These are phyloP conservation scores for Leishmania gerbilli DNA, from an alignment of 208 protist species.

Conservation along the genomic window DNA sequence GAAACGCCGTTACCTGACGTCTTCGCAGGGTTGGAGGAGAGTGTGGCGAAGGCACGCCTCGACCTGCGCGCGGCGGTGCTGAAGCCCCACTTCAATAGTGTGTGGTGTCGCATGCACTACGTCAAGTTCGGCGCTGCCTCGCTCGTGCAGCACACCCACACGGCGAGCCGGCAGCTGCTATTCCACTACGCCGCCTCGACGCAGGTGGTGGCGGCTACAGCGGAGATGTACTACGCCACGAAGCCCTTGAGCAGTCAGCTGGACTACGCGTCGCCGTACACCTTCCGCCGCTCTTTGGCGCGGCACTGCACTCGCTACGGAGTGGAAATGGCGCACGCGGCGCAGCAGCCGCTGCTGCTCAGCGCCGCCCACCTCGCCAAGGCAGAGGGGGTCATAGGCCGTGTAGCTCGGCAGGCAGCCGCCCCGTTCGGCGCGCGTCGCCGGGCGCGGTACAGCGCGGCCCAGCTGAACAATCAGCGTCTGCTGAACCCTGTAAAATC, in stretches of 20 bases:
- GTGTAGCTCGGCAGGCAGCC: conserved; percentile 41
- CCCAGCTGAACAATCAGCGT: conserved; percentile 34
- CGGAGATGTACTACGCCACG: conserved; percentile 79
- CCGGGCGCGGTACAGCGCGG: conserved; percentile 37
- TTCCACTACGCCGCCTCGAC: conserved; percentile 69
- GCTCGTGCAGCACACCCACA: conserved; percentile 79
- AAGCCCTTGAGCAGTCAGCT: conserved; percentile 75
- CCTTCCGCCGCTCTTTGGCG: conserved; percentile 64
- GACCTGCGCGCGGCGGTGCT: conserved; percentile 66
- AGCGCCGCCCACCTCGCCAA: conserved; percentile 61
- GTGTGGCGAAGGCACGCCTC: conserved; percentile 51
- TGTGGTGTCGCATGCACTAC: conserved; percentile 82
- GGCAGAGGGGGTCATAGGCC: conserved; percentile 57
- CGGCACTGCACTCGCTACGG: conserved; percentile 67
- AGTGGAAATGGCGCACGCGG: conserved; percentile 62
- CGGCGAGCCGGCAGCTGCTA: conserved; percentile 66
- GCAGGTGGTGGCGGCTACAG: conserved; percentile 73
- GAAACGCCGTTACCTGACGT: conserved; percentile 34
- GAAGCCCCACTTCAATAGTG: conserved; percentile 58
- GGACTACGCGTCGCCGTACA: conserved; percentile 86
- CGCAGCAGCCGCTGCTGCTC: conserved; percentile 65
- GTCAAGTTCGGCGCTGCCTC: conserved; percentile 80
- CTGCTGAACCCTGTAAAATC: conserved; percentile 43
- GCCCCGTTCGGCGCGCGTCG: conserved; percentile 56
- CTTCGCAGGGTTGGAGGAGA: conserved; percentile 50